These are phyloP conservation scores for Trichoderma sp. DNA, from an alignment of 2,329 filamentous ascomycete species.

Conservation along the genomic window DNA sequence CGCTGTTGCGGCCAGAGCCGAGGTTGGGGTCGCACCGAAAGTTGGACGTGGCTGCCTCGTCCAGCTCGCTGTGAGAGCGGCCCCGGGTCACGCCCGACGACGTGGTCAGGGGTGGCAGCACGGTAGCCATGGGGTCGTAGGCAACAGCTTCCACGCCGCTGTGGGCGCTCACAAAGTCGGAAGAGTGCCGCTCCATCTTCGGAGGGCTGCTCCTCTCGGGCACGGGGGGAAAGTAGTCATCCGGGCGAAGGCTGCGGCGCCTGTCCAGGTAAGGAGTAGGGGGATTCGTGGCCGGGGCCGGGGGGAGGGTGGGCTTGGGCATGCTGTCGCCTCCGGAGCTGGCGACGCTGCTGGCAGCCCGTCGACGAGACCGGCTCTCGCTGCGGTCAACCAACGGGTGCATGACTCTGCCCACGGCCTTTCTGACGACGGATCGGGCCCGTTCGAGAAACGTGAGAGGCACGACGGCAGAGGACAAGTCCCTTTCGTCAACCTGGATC, in stretches of 20 bases:
- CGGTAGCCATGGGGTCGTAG: constrained; percentile 48
- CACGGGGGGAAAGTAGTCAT: constrained; percentile 56
- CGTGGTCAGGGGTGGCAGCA: constrained; percentile 38
- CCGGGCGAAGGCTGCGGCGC: constrained; percentile 56
- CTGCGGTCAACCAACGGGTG: constrained; percentile 61
- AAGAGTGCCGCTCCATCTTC: constrained; percentile 33
- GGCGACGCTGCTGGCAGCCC: constrained; percentile 64
- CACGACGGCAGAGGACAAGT: constrained; percentile 87
- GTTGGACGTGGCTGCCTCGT: constrained; percentile 33
- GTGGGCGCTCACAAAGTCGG: constrained; percentile 35
- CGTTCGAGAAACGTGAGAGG: constrained; percentile 86
- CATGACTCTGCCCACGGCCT: constrained; percentile 65
- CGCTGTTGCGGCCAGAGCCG: constrained; percentile 46
- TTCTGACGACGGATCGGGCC: constrained; percentile 76
- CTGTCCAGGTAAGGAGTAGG: constrained; percentile 58
- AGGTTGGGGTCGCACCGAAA: constrained; percentile 34
- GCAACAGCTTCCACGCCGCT: constrained; percentile 36
- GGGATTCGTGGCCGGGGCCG: constrained; percentile 1
- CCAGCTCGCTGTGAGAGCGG: constrained; percentile 36
- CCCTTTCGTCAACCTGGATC: constrained; percentile 89
- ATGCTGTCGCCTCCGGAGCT: constrained; percentile 64
- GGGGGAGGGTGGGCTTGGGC: constrained; percentile 42
- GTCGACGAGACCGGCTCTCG: constrained; percentile 56
- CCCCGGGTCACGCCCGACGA: constrained; percentile 31
- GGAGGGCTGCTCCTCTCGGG: constrained; percentile 40